Evolutionary conservation across 2,329 filamentous ascomycete genomes (phyloP).

Genomic region (Hymenotorrendiella dingleyae): DNA sequence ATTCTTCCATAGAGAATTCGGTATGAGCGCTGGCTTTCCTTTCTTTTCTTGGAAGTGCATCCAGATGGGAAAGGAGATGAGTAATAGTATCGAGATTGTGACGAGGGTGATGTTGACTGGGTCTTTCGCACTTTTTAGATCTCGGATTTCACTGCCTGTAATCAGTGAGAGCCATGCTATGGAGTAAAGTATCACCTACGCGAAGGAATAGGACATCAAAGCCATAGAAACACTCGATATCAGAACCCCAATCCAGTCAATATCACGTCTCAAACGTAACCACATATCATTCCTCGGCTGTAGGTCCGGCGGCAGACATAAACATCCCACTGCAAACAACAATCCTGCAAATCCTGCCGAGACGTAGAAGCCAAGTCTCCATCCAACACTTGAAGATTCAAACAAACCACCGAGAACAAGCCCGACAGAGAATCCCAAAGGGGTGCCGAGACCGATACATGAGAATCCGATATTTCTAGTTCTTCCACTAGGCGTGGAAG

Average conservation of each 20-base stretch:
- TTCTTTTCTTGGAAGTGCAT: constrained; percentile 38
- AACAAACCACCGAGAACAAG: constrained; percentile 45
- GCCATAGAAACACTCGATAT: constrained; percentile 42
- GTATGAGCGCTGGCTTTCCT: constrained; percentile 49
- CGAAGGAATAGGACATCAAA: constrained; percentile 47
- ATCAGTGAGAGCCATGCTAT: constrained; percentile 31
- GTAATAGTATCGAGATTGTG: constrained; percentile 48
- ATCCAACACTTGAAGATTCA: constrained; percentile 40
- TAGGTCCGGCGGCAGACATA: constrained; percentile 30
- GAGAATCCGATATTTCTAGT: constrained; percentile 38
- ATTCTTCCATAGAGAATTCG: constrained; percentile 57
- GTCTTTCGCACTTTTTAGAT: constrained; percentile 37
- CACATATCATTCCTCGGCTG: constrained; percentile 28
- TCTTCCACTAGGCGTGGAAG: constrained; percentile 34
- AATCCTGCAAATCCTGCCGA: constrained; percentile 32
- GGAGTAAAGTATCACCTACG: constrained; percentile 33
- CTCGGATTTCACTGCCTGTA: no score
- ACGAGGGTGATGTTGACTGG: constrained; percentile 44
- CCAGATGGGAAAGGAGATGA: constrained; percentile 15
- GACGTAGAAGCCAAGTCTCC: constrained; percentile 43
- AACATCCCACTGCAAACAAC: constrained; percentile 33
- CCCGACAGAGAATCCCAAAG: constrained; percentile 45
- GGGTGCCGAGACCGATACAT: constrained; percentile 40
- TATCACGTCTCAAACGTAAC: constrained; percentile 32
- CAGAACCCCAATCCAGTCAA: constrained; percentile 49